phyloP scores from a whole-genome alignment of 1,284 basidiomycete genomes.

The Cystobasidium slooffiae region DNA sequence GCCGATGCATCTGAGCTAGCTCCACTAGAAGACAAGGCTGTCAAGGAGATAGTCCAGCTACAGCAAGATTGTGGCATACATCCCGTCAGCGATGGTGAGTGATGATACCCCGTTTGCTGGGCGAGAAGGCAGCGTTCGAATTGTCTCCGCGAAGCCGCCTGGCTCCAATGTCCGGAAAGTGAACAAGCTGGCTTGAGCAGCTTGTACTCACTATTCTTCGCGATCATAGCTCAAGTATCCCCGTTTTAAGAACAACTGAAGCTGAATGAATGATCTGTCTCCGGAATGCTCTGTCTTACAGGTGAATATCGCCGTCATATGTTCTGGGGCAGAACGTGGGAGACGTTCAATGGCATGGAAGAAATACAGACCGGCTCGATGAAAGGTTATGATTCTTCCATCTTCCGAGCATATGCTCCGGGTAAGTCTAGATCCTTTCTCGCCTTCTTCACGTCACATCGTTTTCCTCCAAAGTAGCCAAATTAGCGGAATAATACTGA shows the following conservation, averaged over 20 bases:
- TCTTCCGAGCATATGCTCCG: slow-evolving; percentile 32
- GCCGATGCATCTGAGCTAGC: slow-evolving; percentile 53
- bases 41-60: slow-evolving; percentile 56
- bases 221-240: no score
- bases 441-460: no score
- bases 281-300: not conserved
- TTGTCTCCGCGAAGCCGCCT: not conserved
- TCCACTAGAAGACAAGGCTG: slow-evolving; percentile 56
- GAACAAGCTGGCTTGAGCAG: no score
- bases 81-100: slow-evolving; percentile 59
- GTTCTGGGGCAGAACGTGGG: slow-evolving; percentile 64
- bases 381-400: slow-evolving; percentile 45
- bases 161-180: not conserved
- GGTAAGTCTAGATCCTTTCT: slow-evolving; percentile 43
- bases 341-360: slow-evolving; percentile 67
- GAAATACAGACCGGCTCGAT: slow-evolving; percentile 33
- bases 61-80: slow-evolving; percentile 55
- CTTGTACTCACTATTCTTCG: no score
- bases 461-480: not conserved
- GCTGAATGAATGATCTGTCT: not conserved
- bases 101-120: slow-evolving; percentile 44
- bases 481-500: not conserved
- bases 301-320: slow-evolving; percentile 43
- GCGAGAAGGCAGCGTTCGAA: not conserved
- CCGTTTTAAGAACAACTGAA: no score